Evolutionary conservation across 2,329 filamentous ascomycete genomes (phyloP).

Genomic region (Penicillium sp.): DNA sequence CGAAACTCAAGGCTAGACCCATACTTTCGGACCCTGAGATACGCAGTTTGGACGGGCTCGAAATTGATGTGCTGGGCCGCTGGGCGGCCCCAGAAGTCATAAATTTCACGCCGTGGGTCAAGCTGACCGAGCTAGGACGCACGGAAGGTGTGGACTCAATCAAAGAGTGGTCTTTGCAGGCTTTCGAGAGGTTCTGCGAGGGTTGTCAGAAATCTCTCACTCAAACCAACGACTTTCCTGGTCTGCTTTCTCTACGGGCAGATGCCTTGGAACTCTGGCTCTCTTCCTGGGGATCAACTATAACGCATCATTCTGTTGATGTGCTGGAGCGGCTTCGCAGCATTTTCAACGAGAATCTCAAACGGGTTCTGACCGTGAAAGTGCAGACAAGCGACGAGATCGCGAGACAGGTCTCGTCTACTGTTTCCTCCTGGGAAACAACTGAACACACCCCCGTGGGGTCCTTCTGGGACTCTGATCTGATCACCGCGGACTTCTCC

Average conservation of each 20-base stretch:
- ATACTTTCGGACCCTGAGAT: conserved; percentile 71
- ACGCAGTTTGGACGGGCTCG: conserved; percentile 63
- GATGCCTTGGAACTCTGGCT: conserved; percentile 74
- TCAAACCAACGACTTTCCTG: conserved; percentile 62
- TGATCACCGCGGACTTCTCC: conserved; percentile 63
- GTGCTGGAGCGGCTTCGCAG: conserved; percentile 67
- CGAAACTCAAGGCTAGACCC: conserved; percentile 64
- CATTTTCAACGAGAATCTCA: conserved; percentile 66
- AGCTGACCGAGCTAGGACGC: conserved; percentile 70
- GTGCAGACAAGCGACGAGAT: conserved; percentile 64
- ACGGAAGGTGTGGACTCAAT: conserved; percentile 60
- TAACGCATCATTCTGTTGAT: conserved; percentile 51
- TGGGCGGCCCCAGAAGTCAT: conserved; percentile 82
- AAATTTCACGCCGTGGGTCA: conserved; percentile 82
- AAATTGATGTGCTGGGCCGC: conserved; percentile 70
- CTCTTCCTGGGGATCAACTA: conserved; percentile 61
- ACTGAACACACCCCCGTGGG: conserved; percentile 51
- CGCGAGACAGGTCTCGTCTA: conserved; percentile 61
- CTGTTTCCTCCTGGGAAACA: conserved; percentile 60
- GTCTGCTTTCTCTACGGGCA: conserved; percentile 67
- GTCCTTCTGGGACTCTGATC: conserved; percentile 65
- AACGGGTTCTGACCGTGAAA: conserved; percentile 61
- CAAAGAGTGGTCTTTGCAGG: conserved; percentile 61
- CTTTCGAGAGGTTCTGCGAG: conserved; percentile 58
- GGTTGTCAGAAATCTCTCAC: conserved; percentile 61